A percentile compares a stretch with the other conserved stretches of the same genome.
These are phyloP conservation scores for Parasarocladium wereldwijsianum DNA, from an alignment of 2,329 filamentous ascomycete genomes.

Conservation along the genomic window DNA sequence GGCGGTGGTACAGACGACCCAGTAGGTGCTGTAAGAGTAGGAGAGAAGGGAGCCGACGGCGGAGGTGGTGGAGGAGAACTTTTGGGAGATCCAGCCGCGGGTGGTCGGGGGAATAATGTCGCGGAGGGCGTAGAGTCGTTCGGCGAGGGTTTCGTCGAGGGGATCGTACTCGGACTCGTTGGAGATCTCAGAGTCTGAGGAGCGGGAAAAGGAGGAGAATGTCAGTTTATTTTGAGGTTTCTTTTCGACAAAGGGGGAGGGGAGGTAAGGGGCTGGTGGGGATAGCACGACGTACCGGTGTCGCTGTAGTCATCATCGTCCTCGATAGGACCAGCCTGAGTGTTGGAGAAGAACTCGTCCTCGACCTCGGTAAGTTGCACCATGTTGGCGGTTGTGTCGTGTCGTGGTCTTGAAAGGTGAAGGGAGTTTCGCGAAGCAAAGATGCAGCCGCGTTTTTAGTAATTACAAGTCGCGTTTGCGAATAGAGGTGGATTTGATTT, in stretches of 20 bases:
- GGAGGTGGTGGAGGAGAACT: constrained; percentile 36
- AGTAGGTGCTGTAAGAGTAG: constrained; percentile 75
- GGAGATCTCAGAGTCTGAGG: constrained; percentile 73
- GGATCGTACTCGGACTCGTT: constrained; percentile 60
- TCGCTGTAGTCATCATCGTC: constrained; percentile 91
- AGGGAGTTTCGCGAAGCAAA: too few species aligned
- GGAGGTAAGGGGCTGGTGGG: background rate
- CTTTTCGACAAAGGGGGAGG: background rate
- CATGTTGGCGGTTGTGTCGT: constrained; percentile 42
- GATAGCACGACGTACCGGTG: constrained; percentile 55
- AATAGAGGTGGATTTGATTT: too few species aligned
- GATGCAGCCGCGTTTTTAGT: too few species aligned
- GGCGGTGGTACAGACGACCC: constrained; percentile 80
- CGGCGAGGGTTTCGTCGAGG: constrained; percentile 41
- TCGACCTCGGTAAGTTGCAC: constrained; percentile 94
- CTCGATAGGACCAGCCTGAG: constrained; percentile 56
- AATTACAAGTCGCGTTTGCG: too few species aligned
- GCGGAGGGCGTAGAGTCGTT: constrained; percentile 57
- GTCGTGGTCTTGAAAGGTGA: background rate
- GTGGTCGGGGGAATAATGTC: constrained; percentile 64
- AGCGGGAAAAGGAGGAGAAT: constrained; percentile 4
- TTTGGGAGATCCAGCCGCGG: constrained; percentile 52
- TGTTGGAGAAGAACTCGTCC: constrained; percentile 80
- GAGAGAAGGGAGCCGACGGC: constrained; percentile 39
- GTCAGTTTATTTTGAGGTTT: background rate